Percentiles rank a stretch among this genome's conserved stretches.
These are phyloP conservation scores for Suhomyces emberorum DNA, from an alignment of 805 yeast genomes.

Conservation along the genomic window DNA sequence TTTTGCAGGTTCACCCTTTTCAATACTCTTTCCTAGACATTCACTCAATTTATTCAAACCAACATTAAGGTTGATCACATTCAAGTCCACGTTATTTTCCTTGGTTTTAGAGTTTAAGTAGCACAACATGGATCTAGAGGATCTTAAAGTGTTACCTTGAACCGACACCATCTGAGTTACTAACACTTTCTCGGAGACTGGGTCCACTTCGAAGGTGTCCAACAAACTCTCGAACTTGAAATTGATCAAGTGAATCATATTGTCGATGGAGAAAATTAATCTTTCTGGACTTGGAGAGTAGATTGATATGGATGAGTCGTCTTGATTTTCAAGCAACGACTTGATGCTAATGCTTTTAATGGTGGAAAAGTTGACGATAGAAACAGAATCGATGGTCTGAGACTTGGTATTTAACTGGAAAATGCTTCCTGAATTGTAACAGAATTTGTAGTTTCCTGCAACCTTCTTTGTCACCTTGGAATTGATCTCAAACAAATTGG, in stretches of 20 bases:
- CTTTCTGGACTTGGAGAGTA: conserved; percentile 44
- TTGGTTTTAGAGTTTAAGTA: conserved; percentile 39
- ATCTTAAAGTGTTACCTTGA: conserved; percentile 41
- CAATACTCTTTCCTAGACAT: conserved; percentile 62
- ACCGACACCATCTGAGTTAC: conserved; percentile 31
- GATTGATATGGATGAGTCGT: conserved; percentile 24
- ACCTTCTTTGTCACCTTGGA: conserved; percentile 7
- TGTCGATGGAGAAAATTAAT: conserved; percentile 39
- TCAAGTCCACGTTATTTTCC: conserved; percentile 42
- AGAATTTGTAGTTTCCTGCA: conserved; percentile 9
- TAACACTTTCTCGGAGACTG: conserved; percentile 17
- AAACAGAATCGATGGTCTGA: conserved; percentile 17
- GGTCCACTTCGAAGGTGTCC: conserved; percentile 20
- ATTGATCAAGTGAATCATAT: conserved; percentile 43
- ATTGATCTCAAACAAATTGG: conserved; percentile 21
- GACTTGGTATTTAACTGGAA: conserved; percentile 20
- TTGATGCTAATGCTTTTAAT: conserved; percentile 19
- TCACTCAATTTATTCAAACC: conserved; percentile 69
- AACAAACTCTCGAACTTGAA: conserved; percentile 41
- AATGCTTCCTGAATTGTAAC: conserved; percentile 25
- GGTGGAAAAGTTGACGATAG: conserved; percentile 22
- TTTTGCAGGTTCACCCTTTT: conserved; percentile 1
- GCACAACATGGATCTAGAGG: conserved; percentile 41
- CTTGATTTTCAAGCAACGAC: conserved; percentile 10
- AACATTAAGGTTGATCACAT: conserved; percentile 50